phyloP scores from a whole-genome alignment of 176 grass and related monocot species.

The bread wheat (Triticum aestivum) region DNA sequence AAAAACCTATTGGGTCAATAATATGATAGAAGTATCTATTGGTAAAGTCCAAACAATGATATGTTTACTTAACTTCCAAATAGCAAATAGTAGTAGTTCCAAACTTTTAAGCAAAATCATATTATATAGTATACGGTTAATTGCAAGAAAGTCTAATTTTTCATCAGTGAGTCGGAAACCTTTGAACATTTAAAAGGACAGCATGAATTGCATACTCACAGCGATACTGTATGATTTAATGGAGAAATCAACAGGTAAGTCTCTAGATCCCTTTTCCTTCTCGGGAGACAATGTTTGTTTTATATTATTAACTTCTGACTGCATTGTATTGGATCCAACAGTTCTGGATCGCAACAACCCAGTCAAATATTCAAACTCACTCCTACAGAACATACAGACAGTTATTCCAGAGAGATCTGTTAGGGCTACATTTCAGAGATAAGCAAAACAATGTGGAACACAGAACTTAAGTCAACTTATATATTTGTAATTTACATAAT shows the following conservation, averaged over 20 bases:
- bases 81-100: background rate
- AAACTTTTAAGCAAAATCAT: background rate
- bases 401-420: constrained; percentile 7
- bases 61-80: background rate
- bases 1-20: background rate
- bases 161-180: background rate
- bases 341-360: constrained; percentile 55
- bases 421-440: background rate
- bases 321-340: constrained; percentile 35
- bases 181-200: background rate
- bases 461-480: background rate
- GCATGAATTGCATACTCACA: constrained; percentile 39
- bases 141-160: background rate
- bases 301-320: constrained; percentile 20
- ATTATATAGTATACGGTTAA: constrained; percentile 12
- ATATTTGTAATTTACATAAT: background rate
- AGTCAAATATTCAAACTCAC: constrained; percentile 56
- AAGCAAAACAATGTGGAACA: background rate
- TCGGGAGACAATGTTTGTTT: constrained; percentile 14
- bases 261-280: constrained; percentile 24
- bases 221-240: background rate
- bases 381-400: constrained; percentile 32
- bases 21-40: background rate
- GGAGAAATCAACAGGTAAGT: constrained; percentile 38
- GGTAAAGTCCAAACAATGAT: background rate